Percentiles rank a stretch among this genome's conserved stretches.
Conservation (phyloP, 2,329 filamentous ascomycete species). For the Monilinia polystroma region DNA sequence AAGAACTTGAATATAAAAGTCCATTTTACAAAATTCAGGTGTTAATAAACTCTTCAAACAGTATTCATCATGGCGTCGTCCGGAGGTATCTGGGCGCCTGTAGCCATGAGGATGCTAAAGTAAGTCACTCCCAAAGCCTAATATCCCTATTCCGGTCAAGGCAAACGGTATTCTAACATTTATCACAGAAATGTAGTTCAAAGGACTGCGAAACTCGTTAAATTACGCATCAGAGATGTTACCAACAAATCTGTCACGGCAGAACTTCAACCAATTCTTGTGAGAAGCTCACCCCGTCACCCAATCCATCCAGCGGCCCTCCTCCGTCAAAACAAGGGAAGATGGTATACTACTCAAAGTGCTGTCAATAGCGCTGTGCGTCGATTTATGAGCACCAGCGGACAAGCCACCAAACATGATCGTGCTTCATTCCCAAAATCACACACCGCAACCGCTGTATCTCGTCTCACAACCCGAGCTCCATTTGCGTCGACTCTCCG, state of each 20-base stretch:
- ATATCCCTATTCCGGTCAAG: background rate
- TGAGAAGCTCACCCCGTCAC: conserved; percentile 55
- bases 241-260: conserved; percentile 45
- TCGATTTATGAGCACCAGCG: conserved; percentile 40
- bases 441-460: conserved; percentile 54
- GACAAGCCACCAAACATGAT: conserved; percentile 46
- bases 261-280: conserved; percentile 59
- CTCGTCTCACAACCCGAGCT: conserved; percentile 68
- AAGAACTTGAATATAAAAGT: background rate
- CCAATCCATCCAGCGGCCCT: conserved; percentile 57
- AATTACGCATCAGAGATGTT: conserved; percentile 45
- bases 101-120: conserved; percentile 39
- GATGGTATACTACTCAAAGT: conserved; percentile 59
- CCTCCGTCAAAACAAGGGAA: conserved; percentile 62
- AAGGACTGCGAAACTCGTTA: conserved; percentile 47
- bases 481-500: conserved; percentile 88
- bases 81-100: conserved; percentile 38
- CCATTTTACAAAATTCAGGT: background rate
- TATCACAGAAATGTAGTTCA: conserved; percentile 47
- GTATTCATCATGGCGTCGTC: conserved; percentile 36
- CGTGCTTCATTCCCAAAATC: conserved; percentile 56
- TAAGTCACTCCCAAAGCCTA: conserved; percentile 28
- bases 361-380: conserved; percentile 53
- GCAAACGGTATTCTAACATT: conserved; percentile 28
- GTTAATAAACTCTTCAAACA: conserved; percentile 17